Base-by-base conservation (phyloP, 805 yeast genomes). In the Yamadazyma nakazawae region DNA sequence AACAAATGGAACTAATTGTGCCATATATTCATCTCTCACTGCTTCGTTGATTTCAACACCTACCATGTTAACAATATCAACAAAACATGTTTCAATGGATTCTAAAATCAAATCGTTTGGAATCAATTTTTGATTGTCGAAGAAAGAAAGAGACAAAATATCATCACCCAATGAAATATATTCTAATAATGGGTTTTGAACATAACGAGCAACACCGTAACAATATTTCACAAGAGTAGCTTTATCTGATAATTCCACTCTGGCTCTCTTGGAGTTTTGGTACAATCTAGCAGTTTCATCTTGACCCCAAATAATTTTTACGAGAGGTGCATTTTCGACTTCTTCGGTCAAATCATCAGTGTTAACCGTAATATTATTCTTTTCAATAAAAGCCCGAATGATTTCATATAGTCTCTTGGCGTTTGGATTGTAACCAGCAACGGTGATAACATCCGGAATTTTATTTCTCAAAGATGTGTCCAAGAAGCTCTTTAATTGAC, bases 21-120 rank as follows among this genome's bases (percentile, higher is more conserved):
- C 88, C 49, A 81, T 67, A 58, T 88, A 87, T 1, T 81, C 72
- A 46, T 86, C 87, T 49, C 89, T 74, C 5, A 89, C 84, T 7
- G 97, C 96, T 52, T 85, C 91, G 58, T 94, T 92, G 58, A 94
- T 84, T 55, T 92, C 97, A 24, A 92, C 87, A 59, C 99, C 99
- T 44, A 88, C 96, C 72, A 88, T 72, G 63, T 92, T 90, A 12
- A 88, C 87, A 49, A 85, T 82, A 66, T 94, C 99, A 40, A 94
- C 97, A 60, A 88, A 84, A 0, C 85, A 87, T 2, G 92, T 75
- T 49, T 87, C 92, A 46, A 88, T 64, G 1, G 94, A 86, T 49
- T 80, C 82, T 43, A 66, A 62, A 21, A 92, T 71, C 40, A 72
- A 67, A 40, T 87, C 95, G 30, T 70, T 74, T 2, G 90, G 72